phyloP scores from a whole-genome alignment of 2,329 filamentous ascomycete species.

The Paraphaeosphaeria sporulosa region DNA sequence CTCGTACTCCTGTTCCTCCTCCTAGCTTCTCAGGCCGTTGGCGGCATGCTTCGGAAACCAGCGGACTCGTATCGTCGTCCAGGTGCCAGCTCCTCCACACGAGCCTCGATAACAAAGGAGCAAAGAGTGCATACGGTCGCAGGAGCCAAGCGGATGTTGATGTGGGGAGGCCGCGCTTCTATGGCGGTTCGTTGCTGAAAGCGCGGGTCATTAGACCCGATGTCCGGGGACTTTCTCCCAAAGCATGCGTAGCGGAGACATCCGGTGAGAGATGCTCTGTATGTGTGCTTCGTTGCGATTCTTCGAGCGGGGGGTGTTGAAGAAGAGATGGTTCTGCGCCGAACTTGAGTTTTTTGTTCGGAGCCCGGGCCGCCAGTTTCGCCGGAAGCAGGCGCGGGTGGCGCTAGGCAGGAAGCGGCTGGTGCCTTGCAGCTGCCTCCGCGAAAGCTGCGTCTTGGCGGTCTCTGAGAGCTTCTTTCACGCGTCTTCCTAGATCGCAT shows the following conservation, averaged over 20 bases:
- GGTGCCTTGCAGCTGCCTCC: conserved; percentile 39
- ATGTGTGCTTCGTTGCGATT: conserved; percentile 99
- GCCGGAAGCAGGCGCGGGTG: conserved; percentile 33
- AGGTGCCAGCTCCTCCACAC: conserved; percentile 57
- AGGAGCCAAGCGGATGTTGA: conserved; percentile 53
- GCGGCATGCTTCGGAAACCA: conserved; percentile 48
- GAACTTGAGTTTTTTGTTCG: conserved; percentile 31
- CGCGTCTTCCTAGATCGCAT: neutral
- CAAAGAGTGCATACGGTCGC: conserved; percentile 62
- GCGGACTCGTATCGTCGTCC: conserved; percentile 94
- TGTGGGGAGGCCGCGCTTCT: conserved; percentile 87
- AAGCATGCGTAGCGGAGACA: conserved; percentile 67
- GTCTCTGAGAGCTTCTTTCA: conserved; percentile 15
- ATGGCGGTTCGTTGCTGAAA: conserved; percentile 99
- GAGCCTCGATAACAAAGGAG: conserved; percentile 26
- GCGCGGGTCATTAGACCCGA: conserved; percentile 61
- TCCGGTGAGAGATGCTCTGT: conserved; percentile 64
- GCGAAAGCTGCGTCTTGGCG: conserved; percentile 13
- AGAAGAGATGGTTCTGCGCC: conserved; percentile 25
- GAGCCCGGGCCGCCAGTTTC: conserved; percentile 26
- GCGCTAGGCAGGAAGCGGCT: conserved; percentile 35
- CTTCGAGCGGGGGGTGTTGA: conserved; percentile 92
- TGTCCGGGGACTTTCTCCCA: conserved; percentile 99
- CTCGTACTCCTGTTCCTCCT: conserved; percentile 38
- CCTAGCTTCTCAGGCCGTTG: conserved; percentile 33